Conservation (phyloP, 306 rosid species). For the Sophora flavescens region DNA sequence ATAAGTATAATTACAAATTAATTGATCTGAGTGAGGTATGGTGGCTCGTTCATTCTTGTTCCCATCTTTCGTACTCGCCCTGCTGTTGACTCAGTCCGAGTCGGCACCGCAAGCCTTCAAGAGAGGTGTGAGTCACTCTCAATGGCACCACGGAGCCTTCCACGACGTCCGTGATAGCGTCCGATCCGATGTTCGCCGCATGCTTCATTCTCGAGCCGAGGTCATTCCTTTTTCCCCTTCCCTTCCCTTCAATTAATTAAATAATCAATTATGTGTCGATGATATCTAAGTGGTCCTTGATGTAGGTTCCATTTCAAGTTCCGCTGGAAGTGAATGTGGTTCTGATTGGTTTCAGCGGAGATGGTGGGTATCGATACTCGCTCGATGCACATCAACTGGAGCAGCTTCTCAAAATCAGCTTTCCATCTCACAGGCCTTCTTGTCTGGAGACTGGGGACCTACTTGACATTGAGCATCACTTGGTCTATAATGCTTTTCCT, state of each 20-base stretch:
- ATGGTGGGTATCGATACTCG: conserved; percentile 83
- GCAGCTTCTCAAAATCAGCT: conserved; percentile 73
- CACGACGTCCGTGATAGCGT: conserved; percentile 82
- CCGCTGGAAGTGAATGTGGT: conserved; percentile 94
- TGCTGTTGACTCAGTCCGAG: conserved; percentile 62
- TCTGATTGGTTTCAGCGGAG: conserved; percentile 80
- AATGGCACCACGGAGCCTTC: conserved; percentile 98
- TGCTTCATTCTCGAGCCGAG: conserved; percentile 99
- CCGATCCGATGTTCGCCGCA: conserved; percentile 89
- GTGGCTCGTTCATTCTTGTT: conserved; percentile 41
- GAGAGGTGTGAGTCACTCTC: conserved; percentile 76
- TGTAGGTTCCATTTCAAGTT: conserved; percentile 94
- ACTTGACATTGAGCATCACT: conserved; percentile 89
- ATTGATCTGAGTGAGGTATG: conserved; percentile 31
- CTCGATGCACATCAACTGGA: conserved; percentile 76
- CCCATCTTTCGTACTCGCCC: conserved; percentile 30
- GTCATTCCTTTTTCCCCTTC: conserved; percentile 43
- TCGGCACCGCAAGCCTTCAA: conserved; percentile 84
- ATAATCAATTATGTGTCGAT: too few relatives aligned
- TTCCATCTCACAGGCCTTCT: conserved; percentile 86
- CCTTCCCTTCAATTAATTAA: too few relatives aligned
- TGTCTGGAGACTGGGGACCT: conserved; percentile 91
- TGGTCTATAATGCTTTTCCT: conserved; percentile 75
- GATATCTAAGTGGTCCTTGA: background rate
- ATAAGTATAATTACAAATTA: background rate